A percentile compares a stretch with the other conserved stretches of the same genome.
phyloP scores from a whole-genome alignment of 106 monocot genomes.

The Iris macrosiphon region DNA sequence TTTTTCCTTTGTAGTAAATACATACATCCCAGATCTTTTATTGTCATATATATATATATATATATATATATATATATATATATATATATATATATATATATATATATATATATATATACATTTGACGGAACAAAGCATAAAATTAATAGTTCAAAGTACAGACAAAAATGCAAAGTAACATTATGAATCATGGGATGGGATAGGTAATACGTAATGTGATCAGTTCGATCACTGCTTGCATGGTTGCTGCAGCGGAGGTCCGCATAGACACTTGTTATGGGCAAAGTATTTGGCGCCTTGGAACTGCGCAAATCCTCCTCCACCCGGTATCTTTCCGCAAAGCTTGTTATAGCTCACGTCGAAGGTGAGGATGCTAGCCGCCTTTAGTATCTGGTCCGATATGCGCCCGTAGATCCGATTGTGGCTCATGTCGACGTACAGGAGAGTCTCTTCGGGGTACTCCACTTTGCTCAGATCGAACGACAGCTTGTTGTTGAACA shows the following conservation, averaged over 20 bases:
- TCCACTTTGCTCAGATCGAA: constrained; percentile 32
- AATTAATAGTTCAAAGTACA: too few species aligned
- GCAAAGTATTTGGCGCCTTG: neutral
- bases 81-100: too few species aligned
- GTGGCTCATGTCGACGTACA: constrained; percentile 34
- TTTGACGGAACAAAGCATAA: too few species aligned
- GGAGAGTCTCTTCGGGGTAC: constrained; percentile 20
- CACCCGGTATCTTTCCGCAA: constrained; percentile 4
- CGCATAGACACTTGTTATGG: constrained; percentile 1
- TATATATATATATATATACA: too few species aligned
- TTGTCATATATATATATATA: too few species aligned
- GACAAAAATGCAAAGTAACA: too few species aligned
- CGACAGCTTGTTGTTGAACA: constrained; percentile 27
- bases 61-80: too few species aligned
- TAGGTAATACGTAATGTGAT: too few species aligned
- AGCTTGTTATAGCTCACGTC: constrained; percentile 6
- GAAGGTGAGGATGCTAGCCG: neutral
- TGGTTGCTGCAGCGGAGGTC: neutral
- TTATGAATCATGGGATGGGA: too few species aligned
- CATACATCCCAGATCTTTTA: too few species aligned
- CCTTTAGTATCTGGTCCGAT: constrained; percentile 1
- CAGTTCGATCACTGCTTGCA: too few species aligned
- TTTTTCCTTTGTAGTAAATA: too few species aligned
- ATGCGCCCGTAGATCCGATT: constrained; percentile 38
- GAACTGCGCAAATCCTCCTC: neutral